These are phyloP conservation scores for Aurifilum marmelostoma DNA, from an alignment of 2,329 filamentous ascomycete genomes.

Conservation along the genomic window DNA sequence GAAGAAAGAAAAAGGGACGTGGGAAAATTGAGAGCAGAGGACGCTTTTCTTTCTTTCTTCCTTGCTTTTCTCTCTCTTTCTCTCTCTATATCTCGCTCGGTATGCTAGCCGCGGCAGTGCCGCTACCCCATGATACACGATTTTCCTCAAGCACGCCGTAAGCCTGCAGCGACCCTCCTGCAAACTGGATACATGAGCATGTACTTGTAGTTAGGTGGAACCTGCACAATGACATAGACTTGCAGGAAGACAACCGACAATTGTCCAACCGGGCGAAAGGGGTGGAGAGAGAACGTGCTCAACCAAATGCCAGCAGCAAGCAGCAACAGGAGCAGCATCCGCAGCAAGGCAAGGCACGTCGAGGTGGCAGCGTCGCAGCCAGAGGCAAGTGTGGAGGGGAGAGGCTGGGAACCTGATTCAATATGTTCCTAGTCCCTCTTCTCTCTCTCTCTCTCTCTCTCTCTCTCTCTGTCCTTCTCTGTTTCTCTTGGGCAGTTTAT, in stretches of 20 bases:
- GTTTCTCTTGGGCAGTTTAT: not conserved
- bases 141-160: not conserved
- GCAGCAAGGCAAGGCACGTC: not conserved
- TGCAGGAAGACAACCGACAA: not conserved
- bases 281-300: no score
- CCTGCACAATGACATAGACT: no score
- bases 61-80: no score
- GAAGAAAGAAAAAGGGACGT: not conserved
- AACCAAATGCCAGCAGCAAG: no score
- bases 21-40: not conserved
- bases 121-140: no score
- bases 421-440: not conserved
- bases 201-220: no score
- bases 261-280: not conserved
- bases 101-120: not conserved
- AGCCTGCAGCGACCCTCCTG: no score
- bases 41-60: no score
- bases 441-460: not conserved
- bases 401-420: not conserved
- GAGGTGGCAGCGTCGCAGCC: slow-evolving; percentile 6
- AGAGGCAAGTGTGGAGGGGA: not conserved
- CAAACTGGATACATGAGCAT: no score
- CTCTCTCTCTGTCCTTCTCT: not conserved
- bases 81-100: no score
- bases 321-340: not conserved